phyloP scores from a whole-genome alignment of 306 rosid genomes.

The Alnus rubra region DNA sequence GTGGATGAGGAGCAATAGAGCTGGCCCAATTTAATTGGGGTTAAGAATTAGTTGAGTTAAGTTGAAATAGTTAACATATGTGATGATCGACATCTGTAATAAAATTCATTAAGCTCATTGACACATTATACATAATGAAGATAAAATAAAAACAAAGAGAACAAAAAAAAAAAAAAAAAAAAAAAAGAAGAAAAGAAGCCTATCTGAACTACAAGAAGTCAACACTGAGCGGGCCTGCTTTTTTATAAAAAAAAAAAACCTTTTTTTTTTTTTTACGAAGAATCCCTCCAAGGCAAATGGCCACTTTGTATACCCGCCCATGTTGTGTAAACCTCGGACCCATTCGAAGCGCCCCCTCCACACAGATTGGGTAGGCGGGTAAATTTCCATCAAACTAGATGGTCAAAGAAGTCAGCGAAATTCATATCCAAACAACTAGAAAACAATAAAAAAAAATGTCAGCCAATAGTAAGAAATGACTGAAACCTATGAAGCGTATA shows the following conservation, averaged over 20 bases:
- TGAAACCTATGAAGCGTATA: slow-evolving; percentile 86
- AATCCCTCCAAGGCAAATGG: too few species aligned
- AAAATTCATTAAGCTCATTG: not conserved
- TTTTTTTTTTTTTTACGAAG: too few species aligned
- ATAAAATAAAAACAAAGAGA: not conserved
- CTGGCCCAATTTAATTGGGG: not conserved
- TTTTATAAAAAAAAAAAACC: too few species aligned
- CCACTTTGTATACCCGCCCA: too few species aligned
- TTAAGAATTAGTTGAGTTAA: not conserved
- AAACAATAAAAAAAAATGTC: not conserved
- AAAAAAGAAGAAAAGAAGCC: not conserved
- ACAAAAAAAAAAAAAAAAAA: not conserved
- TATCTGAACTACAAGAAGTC: not conserved
- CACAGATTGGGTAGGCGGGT: too few species aligned
- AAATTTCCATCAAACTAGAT: not conserved
- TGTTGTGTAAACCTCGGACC: too few species aligned
- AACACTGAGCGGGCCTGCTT: not conserved
- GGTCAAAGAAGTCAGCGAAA: not conserved
- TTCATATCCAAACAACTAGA: slow-evolving; percentile 4
- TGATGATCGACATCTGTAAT: not conserved
- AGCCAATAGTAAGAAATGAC: not conserved
- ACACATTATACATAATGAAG: not conserved
- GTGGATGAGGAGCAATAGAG: not conserved
- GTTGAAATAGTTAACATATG: not conserved
- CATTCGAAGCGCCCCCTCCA: too few species aligned